phyloP scores from a whole-genome alignment of 1,284 basidiomycete species.

The Microbotryomycetes sp. region DNA sequence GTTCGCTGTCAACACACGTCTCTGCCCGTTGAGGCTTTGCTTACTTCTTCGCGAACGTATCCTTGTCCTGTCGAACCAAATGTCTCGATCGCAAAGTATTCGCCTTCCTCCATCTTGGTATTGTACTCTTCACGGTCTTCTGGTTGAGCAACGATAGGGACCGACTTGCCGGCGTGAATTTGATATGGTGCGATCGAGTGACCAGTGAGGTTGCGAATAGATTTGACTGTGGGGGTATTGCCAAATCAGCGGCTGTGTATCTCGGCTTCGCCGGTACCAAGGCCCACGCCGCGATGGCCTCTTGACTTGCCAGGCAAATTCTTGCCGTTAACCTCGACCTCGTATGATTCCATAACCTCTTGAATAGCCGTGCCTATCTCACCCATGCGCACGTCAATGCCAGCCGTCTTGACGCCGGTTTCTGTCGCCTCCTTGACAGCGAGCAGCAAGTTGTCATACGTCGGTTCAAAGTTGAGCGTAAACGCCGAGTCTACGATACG shows the following conservation, averaged over 20 bases:
- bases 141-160: slow-evolving; percentile 63
- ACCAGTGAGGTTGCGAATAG: slow-evolving; percentile 82
- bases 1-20: slow-evolving; percentile 11
- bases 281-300: background rate
- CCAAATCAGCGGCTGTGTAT: background rate
- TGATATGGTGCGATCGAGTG: slow-evolving; percentile 83
- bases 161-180: slow-evolving; percentile 81
- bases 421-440: slow-evolving; percentile 93
- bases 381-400: slow-evolving; percentile 89
- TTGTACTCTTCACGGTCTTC: slow-evolving; percentile 50
- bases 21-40: slow-evolving; percentile 33
- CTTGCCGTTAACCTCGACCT: slow-evolving; percentile 84
- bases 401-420: slow-evolving; percentile 79
- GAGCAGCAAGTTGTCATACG: slow-evolving; percentile 79
- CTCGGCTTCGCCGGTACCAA: background rate
- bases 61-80: slow-evolving; percentile 97
- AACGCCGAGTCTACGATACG: slow-evolving; percentile 94
- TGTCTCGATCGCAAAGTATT: slow-evolving; percentile 98
- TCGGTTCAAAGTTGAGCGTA: slow-evolving; percentile 80
- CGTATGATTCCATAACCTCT: slow-evolving; percentile 98
- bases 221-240: slow-evolving; percentile 60
- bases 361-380: slow-evolving; percentile 90
- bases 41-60: slow-evolving; percentile 73
- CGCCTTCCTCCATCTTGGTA: slow-evolving; percentile 98
- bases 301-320: slow-evolving; percentile 62